Evolutionary conservation across 192 early-diverging fungal genomes (phyloP), one percentile per base, ranked within the genome.

Genomic region (Coemansia sp.): DNA sequence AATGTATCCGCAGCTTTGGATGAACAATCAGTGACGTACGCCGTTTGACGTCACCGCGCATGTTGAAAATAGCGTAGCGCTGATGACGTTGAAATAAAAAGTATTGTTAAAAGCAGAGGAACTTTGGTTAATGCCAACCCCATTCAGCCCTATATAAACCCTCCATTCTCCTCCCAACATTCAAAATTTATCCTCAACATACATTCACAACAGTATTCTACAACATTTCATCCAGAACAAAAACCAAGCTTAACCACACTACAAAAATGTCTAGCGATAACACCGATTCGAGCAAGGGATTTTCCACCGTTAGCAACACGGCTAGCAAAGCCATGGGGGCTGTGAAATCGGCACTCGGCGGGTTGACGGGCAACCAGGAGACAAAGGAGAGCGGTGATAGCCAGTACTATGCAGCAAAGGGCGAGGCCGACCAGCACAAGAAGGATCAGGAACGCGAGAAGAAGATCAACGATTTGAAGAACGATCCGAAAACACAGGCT

Each of bases 401-500:
- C 22, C 52, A 54, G 21, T 54, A 54, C 22, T 54, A 54, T 4
- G 25, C 52, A 4, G 52, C 52, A 7, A 27, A 56, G 32, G 27
- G 54, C 25, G 24, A 56, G 54, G 24, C 22, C 24, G 32, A 56
- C 8, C 29, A 35, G 22, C 11, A 29, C 24, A 35, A 56, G 24
- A 27, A 56, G 15, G 22, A 54, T 6, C 52, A 54, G 2, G 54
- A 56, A 12, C 14, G n/a, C 17, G 54, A 56, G 15, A 29, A 56
- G 27, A 56, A 56, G 17, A 32, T 35, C n/a, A 35, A 56, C 10
- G 54, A 56, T 5, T 5, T 32, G 25, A 56, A 56, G 54, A 32
- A 56, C 25, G 27, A 56, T 17, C 54, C 54, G 12, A 32, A 15
- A 15, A 10, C 35, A 10, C 54, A 56, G n/a, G 27, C 12, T 3